A percentile compares a stretch with the other conserved stretches of the same genome.
Evolutionary conservation across 495 filamentous ascomycete genomes (phyloP).

Genomic region (Pseudomonodictys pantanalensis): DNA sequence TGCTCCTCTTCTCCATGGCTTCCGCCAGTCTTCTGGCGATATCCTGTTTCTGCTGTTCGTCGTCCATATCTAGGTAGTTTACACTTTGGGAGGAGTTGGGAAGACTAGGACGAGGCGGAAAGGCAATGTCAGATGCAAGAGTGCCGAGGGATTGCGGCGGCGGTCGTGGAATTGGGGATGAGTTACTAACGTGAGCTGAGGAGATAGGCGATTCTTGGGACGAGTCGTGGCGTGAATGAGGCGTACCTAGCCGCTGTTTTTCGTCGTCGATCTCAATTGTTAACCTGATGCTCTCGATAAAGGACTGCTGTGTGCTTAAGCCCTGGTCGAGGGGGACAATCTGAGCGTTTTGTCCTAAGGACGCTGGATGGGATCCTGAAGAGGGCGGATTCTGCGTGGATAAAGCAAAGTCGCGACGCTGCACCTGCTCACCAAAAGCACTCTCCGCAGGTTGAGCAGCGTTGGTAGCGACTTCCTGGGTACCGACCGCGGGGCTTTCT

Average conservation of each 20-base stretch:
- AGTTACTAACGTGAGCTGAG: background rate
- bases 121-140: background rate
- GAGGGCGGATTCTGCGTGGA: background rate
- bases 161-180: background rate
- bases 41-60: background rate
- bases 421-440: background rate
- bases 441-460: no score
- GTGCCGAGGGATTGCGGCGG: constrained; percentile 12
- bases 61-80: constrained; percentile 3
- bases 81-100: background rate
- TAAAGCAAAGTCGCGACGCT: background rate
- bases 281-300: background rate
- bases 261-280: constrained; percentile 2
- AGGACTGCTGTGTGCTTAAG: background rate
- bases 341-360: constrained; percentile 15
- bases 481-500: no score
- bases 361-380: background rate
- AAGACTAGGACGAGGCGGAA: background rate
- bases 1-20: background rate
- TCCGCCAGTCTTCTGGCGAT: background rate
- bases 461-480: no score
- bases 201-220: constrained; percentile 12
- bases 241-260: background rate
- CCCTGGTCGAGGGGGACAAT: background rate
- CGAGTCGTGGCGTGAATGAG: constrained; percentile 1